Evolutionary conservation across 371 early-diverging fungal species (phyloP), one percentile per base, ranked within the genome.

Genomic region (Rhizopus sp.): DNA sequence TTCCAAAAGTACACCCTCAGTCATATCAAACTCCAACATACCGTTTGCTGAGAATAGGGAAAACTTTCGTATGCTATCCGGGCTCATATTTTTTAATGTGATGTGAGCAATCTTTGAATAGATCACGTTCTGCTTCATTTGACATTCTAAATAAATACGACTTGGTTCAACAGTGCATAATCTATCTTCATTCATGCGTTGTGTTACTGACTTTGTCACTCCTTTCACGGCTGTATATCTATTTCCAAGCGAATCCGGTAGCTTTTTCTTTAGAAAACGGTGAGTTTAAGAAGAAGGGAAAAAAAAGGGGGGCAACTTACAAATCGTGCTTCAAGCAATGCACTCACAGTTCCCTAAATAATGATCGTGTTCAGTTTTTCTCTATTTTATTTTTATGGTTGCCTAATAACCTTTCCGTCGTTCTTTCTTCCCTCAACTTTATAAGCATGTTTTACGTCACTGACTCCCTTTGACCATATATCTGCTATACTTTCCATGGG

Each of bases 401-500:
- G 23, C 23, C 23, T 23, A 23, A 2, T 1, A 23, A 23, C 23
- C 23, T 23, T n/a, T 34, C 34, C 5, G 37, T 33, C 4, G 16
- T 31, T 3, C 15, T 17, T 42, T 15, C n/a, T 48, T 38, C 15
- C 39, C 15, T 37, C 30, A n/a, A 49, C 15, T 32, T 30, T 16
- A 30, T 8, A 3, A 3, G 1, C 46, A 6, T 12, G 12, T 0
- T 17, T 40, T 38, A 6, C 9, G 40, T 17, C 9, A 52, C 23
- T 10, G 8, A 15, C n/a, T 48, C 48, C 48, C 33, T 50, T 15
- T 34, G 16, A 34, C 62, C 66, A 66, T 13, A 63, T 42, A 50
- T 51, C 31, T 38, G 63, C 44, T 5, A 68, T 33, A 6, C 60
- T 61, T 32, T 59, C 35, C 3, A 70, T 46, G 2, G 75, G 70